Evolutionary conservation across 768 basidiomycete species (phyloP).

Genomic region (Boletus bicolor): DNA sequence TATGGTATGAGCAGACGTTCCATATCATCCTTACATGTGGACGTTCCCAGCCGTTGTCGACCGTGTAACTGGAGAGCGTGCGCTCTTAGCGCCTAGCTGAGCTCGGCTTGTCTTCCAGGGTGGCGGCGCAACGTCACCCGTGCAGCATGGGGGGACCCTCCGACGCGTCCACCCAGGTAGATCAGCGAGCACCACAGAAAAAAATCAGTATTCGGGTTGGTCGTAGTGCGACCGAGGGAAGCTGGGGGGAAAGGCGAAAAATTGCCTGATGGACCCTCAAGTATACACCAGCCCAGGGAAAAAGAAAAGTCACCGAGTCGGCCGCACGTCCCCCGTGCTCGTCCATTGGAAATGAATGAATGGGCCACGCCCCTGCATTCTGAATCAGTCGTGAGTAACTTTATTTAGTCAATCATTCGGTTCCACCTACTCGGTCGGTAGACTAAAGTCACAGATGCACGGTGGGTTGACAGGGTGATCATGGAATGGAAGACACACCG

Average conservation of each 20-base stretch:
- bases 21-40: neutral
- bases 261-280: neutral
- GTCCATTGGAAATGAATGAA: neutral
- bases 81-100: neutral
- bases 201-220: neutral
- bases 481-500: conserved; percentile 1
- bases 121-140: neutral
- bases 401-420: neutral
- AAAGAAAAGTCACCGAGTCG: neutral
- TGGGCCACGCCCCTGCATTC: neutral
- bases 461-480: neutral
- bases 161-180: neutral
- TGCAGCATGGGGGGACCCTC: neutral
- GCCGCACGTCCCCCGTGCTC: neutral
- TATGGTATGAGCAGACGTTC: neutral
- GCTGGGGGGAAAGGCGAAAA: neutral
- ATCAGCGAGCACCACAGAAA: neutral
- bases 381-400: neutral
- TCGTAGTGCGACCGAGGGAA: neutral
- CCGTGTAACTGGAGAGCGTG: neutral
- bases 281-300: neutral
- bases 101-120: neutral
- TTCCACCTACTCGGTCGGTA: neutral
- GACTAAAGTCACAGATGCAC: neutral
- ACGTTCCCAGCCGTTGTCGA: neutral